Conservation (phyloP, 306 rosid species). For the Castanea sativa region DNA sequence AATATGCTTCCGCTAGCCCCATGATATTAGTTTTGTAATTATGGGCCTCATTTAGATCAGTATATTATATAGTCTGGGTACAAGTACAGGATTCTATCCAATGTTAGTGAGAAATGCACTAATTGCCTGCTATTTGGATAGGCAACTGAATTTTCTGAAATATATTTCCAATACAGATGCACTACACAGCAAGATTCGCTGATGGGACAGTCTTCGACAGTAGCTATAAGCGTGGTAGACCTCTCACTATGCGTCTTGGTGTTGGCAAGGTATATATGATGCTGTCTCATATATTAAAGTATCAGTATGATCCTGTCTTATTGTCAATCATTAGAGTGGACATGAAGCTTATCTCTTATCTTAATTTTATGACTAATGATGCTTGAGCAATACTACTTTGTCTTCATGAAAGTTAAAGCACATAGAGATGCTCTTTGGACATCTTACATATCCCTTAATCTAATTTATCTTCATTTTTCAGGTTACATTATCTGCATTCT, state of each 20-base stretch:
- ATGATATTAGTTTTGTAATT: not conserved
- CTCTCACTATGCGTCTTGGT: conserved; percentile 94
- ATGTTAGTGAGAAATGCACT: not conserved
- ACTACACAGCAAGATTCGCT: conserved; percentile 83
- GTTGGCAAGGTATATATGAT: conserved; percentile 68
- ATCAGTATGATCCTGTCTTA: not conserved
- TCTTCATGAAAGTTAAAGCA: not conserved
- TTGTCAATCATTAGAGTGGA: not conserved
- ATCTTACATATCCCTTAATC: not conserved
- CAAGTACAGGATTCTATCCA: not conserved
- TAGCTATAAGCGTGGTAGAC: conserved; percentile 83
- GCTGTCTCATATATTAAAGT: not conserved
- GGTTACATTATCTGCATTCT: not conserved
- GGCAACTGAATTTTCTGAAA: not conserved
- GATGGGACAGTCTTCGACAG: conserved; percentile 91
- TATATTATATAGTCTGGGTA: not conserved
- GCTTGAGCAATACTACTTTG: not conserved
- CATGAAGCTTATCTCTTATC: not conserved
- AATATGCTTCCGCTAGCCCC: too few relatives aligned
- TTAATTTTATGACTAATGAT: not conserved
- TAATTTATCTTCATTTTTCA: not conserved
- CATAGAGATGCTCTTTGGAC: not conserved
- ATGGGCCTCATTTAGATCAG: not conserved
- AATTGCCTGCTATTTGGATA: not conserved
- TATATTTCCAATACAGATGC: conserved; percentile 44